Evolutionary conservation across 371 early-diverging fungal species (phyloP).

Genomic region (Mucor plumbeus): DNA sequence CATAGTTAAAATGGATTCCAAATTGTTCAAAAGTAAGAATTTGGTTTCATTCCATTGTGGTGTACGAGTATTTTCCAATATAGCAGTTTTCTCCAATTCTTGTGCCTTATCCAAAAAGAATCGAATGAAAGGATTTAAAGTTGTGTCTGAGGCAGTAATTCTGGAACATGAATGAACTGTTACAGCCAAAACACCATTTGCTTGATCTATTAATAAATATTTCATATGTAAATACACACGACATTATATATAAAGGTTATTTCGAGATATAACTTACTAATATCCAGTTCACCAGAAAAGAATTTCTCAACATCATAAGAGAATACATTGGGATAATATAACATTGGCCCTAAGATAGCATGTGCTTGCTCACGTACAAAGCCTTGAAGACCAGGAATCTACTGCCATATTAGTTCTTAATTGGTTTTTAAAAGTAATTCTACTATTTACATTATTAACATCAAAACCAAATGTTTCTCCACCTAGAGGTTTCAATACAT

Average conservation of each 20-base stretch:
- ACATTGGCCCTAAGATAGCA: constrained; percentile 77
- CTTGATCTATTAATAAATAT: constrained; percentile 37
- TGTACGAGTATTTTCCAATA: constrained; percentile 58
- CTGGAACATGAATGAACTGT: constrained; percentile 77
- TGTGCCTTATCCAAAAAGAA: constrained; percentile 75
- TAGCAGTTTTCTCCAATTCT: constrained; percentile 69
- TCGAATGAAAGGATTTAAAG: constrained; percentile 81
- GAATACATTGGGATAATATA: constrained; percentile 87
- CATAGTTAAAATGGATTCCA: constrained; percentile 54
- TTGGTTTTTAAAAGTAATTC: not conserved
- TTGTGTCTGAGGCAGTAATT: constrained; percentile 77
- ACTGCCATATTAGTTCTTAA: not conserved
- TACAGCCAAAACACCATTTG: constrained; percentile 88
- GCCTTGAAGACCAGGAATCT: constrained; percentile 81
- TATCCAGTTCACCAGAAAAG: constrained; percentile 69
- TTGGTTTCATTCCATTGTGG: constrained; percentile 69
- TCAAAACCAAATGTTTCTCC: constrained; percentile 87
- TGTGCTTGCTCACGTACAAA: constrained; percentile 85
- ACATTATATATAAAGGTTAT: not conserved
- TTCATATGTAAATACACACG: constrained; percentile 26
- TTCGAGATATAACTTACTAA: constrained; percentile 29
- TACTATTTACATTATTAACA: constrained; percentile 66
- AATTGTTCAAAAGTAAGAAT: constrained; percentile 59
- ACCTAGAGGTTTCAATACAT: constrained; percentile 91
- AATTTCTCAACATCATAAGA: constrained; percentile 83